Evolutionary conservation across 179 eudicot species (phyloP), one percentile per base, ranked within the genome.

Genomic region (Spergularia azorica): DNA sequence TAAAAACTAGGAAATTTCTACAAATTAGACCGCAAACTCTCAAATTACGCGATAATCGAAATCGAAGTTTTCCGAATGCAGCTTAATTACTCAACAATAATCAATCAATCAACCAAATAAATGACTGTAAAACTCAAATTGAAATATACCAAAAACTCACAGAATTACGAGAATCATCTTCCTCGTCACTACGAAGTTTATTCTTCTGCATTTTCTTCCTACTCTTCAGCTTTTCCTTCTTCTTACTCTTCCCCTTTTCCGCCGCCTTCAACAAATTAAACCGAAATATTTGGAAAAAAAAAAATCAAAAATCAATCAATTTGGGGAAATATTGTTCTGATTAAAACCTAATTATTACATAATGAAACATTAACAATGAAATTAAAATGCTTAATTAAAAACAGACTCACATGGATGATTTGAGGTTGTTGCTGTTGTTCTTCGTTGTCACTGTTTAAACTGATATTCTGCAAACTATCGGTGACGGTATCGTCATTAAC

Each of bases 391-490:
- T 26, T 26, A 26, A 26, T 26, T 9, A 15, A 14, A 3, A 9
- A 69, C n/a, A n/a, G n/a, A n/a, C 71, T 69, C 16, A 80, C 85
- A 39, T 75, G 70, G n/a, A n/a, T n/a, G 13, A 55, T 70, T 64
- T 54, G 63, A 18, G 74, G 14, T 61, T 63, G 58, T 43, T 81
- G 72, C 51, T 78, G 73, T 20, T 18, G 59, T 57, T 56, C 65
- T 12, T 67, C 54, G 5, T 74, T 71, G 9, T 51, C 66, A 10
- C 21, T 55, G 2, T 57, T 54, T 8, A 73, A 9, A 3, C 20
- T 65, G 16, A 62, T 56, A 9, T 75, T 64, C 48, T 73, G 13
- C 68, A 48, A 60, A 39, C 17, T 62, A 43, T 58, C 36, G 17
- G 57, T 48, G 2, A 48, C 2, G 39, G n/a, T 50, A 26, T 74